Evolutionary conservation across 2,329 filamentous ascomycete genomes (phyloP), one percentile per base, ranked within the genome.

Genomic region (Colletotrichum zoysiae): DNA sequence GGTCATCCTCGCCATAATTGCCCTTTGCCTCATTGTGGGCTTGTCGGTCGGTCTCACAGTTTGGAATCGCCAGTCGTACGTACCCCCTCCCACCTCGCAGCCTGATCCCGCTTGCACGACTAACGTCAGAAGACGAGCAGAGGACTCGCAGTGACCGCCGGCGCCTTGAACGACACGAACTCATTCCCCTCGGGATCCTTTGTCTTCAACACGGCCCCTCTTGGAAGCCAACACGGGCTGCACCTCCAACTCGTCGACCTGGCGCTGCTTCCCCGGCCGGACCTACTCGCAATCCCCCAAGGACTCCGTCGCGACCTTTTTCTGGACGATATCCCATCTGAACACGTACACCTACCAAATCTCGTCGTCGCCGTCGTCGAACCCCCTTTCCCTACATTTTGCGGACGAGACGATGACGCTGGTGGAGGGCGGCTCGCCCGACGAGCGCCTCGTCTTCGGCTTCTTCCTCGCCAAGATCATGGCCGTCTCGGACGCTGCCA

Each of bases 181-280:
- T 14, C 63, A 26, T 92, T 92, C 75, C 91, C 91, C 1, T 81
- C 86, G 1, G 91, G 91, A 7, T 85, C 87, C n/a, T 93, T 89
- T 78, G 83, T 87, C 48, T 84, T 93, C 75, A 82, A 86, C 8
- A 89, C 89, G 30, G 87, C 86, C 70, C 70, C 86, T 93, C 50
- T 82, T 85, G 61, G 86, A 82, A 6, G 80, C 86, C 2, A 80
- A 81, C 20, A 86, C 88, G 8, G 83, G 83, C 60, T 93, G 91
- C 79, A 90, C 89, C 0, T 84, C 87, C 18, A 86, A 88, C 74
- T 74, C 86, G 0, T 80, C 83, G 5, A 89, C 89, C 1, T 93
- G 90, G 89, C 83, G 83, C 66, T 93, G 91, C 82, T 88, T 86
- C 72, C 89, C 90, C 1, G 88, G 86, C 76, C 81, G 80, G 3